Base-by-base conservation (phyloP, 305 asterid genomes). In the Coffea humblotiana region DNA sequence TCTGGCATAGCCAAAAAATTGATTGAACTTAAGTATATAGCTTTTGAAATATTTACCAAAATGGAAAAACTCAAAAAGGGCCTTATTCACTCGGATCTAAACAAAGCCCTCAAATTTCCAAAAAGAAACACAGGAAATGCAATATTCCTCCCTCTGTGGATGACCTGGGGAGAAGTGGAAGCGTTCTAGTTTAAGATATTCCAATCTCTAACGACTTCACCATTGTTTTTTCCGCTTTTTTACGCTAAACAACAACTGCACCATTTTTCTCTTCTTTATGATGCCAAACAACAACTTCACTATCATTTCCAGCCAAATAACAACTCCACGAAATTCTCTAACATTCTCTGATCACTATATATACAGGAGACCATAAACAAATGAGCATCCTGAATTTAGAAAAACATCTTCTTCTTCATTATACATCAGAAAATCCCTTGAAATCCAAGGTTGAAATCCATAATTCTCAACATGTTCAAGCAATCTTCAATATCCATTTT, bases 231-330 rank as follows among this genome's bases (percentile, higher is more conserved):
- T 6, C 40, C 2, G 18, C 4, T 2, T 37, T 71, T 78, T 58
- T 10, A 48, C 69, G 48, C 29, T n/a, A 10, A 8, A 45, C 58
- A 70, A 78, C 81, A 56, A 71, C 71, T 71, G 56, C 82, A 78
- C 76, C 35, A 56, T 8, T 47, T 71, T 58, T 40, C 49, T 49
- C 2, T 58, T 58, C 23, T n/a, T n/a, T 32, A n/a, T 27, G n/a
- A 25, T 69, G 60, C 72, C 77, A 77, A 64, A 56, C 74, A 84
- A 79, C 87, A 80, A 82, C 80, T 82, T 80, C 85, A 84, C 73
- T 47, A 69, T 29, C 74, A 47, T 51, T 10, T 2, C 8, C 6
- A 61, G 27, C 32, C 69, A 29, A n/a, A 7, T 48, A 81, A 71
- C 84, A 60, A 63, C 81, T 81, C 78, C 84, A 81, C 51, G 12